Evolutionary conservation across 2,329 filamentous ascomycete genomes (phyloP), one percentile per base, ranked within the genome.

Genomic region (Colletotrichum tofieldiae): DNA sequence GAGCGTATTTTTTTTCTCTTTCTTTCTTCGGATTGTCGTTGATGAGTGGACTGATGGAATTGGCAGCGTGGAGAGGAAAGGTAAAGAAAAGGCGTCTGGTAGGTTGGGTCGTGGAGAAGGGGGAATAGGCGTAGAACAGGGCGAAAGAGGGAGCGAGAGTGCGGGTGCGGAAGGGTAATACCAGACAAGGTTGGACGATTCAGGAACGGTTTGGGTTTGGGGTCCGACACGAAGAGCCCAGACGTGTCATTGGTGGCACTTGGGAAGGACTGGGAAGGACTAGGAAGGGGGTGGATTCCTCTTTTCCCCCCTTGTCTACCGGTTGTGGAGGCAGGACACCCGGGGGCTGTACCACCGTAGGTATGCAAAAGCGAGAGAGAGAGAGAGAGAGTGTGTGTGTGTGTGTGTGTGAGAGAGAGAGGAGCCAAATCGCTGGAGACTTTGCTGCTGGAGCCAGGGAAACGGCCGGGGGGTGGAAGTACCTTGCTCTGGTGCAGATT

Each of bases 201-300:
- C 69, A 72, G 69, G 69, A 72, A 72, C 69, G 64, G 65, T 72
- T 72, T 72, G 69, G 69, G 69, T 72, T 72, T 72, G 65, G 69
- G 69, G 58, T 72, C 65, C 69, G 69, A 69, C 69, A 69, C 65
- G 69, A 69, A 64, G 52, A 32, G 45, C 54, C 65, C 65, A 59
- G 59, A 49, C 52, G 20, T 45, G 45, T 35, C 37, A 72, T 72
- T 72, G 69, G 69, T 69, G 69, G 52, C 26, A 41, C 32, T 56
- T 56, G 11, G 54, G 54, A 41, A 26, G 55, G 11, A 52, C 14
- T 52, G 49, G n/a, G 49, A 52, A 52, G 12, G 16, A 12, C 47
- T 12, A 43, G 11, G 52, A 32, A 11, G 16, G 64, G 56, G 67
- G 29, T 32, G 29, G 29, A 6, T 32, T n/a, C 58, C 58, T 51